Evolutionary conservation across 1,284 basidiomycete genomes (phyloP), one percentile per base, ranked within the genome.

Genomic region (Apiotrichum porosum): DNA sequence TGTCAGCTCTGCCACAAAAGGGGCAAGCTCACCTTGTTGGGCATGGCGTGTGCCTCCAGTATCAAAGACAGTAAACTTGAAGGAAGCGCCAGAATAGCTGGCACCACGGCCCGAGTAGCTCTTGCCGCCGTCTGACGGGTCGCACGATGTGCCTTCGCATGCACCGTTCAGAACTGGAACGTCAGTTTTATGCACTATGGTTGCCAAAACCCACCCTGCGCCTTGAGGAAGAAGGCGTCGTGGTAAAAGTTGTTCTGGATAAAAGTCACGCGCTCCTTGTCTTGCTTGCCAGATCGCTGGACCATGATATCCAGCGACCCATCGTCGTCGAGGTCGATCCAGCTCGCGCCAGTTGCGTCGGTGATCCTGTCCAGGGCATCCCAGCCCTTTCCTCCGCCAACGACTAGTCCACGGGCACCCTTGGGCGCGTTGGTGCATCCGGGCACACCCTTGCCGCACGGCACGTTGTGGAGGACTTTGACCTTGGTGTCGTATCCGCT

Each of bases 211-310:
- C 40, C 42, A 91, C 88, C 84, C 42, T 94, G 86, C 1, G 92
- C 88, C 69, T 97, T 97, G 50, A 98, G 79, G 81, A 98, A 98
- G 78, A 99, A 99, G 0, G 95, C 93, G 62, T 99, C 95, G 66
- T 93, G 92, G 67, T 95, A 98, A 65, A 92, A 91, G 73, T 97
- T 97, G 71, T 99, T 98, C 73, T 95, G 91, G 34, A 98, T 77
- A 61, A 99, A 97, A 2, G 83, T 73, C 14, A 92, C 75, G 37
- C 52, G 61, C 15, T 72, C 56, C 3, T 69, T 73, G 6, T 52
- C 52, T 48, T 83, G 81, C 12, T 77, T 73, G 1, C 88, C 88
- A 0, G 83, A 83, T 32, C 93, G 78, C 65, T 97, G 92, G 0
- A 98, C 79, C 69, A 97, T 76, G 33, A 99, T 81, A 70, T 99